Evolutionary conservation across 371 early-diverging fungal species (phyloP), one percentile per base, ranked within the genome.

Genomic region (Rhizopus delemar): DNA sequence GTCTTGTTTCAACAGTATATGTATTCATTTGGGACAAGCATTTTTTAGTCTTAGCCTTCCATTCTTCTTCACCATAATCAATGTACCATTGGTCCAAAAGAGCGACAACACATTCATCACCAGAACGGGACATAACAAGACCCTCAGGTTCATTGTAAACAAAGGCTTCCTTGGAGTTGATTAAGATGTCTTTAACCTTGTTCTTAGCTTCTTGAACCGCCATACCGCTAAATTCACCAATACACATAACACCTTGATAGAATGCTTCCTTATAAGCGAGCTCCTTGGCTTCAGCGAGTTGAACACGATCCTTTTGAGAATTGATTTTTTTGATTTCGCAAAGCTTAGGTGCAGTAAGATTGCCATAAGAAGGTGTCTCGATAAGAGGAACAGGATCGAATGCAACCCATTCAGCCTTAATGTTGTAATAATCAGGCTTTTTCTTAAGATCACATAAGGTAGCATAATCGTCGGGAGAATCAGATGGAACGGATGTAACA

Each of bases 51-150:
- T 84, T 68, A 16, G 75, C 79, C 73, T 90, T 91, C 99, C 99
- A 99, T 49, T 84, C 71, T 3, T 84, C 80, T 78, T 99, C 97
- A 60, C 97, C 96, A 70, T 99, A 99, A 82, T 99, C 93, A 73
- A 99, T 81, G 84, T 97, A 99, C 99, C 99, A 99, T 82, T 99
- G 99, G 70, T 98, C 98, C 70, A 94, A 88, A 63, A 99, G 80
- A 31, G 97, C 93, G 55, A 99, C 99, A 51, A 99, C 94, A 78
- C 99, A 99, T 70, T 95, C 97, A 63, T 98, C 99, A 46, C 97
- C 99, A 64, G 94, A 93, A 61, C 99, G 92, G 57, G 93, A 93
- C 69, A 99, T 92, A 59, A 99, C 95, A 51, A 90, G 82, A 57
- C 87, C 86, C 66, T 99, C 99, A 33, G 99, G 99, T 80, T 99